Evolutionary conservation across 352 stramenopile genomes (phyloP).

Genomic region (Phytophthora colocasiae): DNA sequence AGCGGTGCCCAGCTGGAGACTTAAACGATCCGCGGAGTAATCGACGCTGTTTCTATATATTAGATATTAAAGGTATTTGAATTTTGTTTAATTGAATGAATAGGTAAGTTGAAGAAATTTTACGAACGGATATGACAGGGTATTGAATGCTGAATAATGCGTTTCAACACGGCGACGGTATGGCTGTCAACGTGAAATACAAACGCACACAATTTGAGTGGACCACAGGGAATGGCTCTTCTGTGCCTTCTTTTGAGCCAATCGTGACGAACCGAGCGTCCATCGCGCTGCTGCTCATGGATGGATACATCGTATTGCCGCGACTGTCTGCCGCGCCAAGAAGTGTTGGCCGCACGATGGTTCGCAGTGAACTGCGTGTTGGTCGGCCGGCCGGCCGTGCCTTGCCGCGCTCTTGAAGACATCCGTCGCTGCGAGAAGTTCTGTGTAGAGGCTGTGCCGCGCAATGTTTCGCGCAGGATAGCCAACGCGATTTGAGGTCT

Average conservation of each 20-base stretch:
- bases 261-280: slow-evolving; percentile 28
- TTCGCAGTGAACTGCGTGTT: background rate
- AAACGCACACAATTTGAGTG: slow-evolving; percentile 9
- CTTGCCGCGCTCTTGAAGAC: slow-evolving; percentile 6
- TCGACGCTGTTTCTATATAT: background rate
- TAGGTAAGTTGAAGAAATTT: too few relatives aligned
- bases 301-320: slow-evolving; percentile 16
- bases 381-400: background rate
- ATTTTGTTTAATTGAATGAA: too few relatives aligned
- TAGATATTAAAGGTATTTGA: too few relatives aligned
- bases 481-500: slow-evolving; percentile 17
- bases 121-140: background rate
- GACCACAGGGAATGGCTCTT: slow-evolving; percentile 12
- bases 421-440: background rate
- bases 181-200: slow-evolving; percentile 12
- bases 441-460: slow-evolving; percentile 15
- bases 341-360: background rate
- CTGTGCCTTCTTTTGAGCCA: slow-evolving; percentile 25
- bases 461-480: slow-evolving; percentile 38
- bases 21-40: background rate
- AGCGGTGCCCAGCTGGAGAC: slow-evolving; percentile 8
- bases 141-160: background rate
- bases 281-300: slow-evolving; percentile 11
- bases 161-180: slow-evolving; percentile 2
- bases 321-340: slow-evolving; percentile 4